Conservation (phyloP, 805 yeast genomes). For the Blastobotrys americana region DNA sequence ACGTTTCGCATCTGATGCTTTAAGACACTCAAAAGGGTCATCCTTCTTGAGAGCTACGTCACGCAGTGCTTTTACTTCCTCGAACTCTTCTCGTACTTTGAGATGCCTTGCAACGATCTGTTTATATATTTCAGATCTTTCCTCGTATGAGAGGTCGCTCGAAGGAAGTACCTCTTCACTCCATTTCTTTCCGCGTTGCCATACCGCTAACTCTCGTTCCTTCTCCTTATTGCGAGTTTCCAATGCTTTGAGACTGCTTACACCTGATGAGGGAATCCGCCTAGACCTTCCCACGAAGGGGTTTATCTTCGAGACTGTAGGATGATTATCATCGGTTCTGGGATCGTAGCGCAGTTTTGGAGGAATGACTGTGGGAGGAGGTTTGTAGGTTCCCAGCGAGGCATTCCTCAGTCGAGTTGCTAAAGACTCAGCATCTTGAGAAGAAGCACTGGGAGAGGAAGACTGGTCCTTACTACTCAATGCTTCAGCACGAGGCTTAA, state of each 20-base stretch:
- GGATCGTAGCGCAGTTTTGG: neutral
- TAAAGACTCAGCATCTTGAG: neutral
- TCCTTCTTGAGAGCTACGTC: conserved; percentile 7
- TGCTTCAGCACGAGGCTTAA: no score
- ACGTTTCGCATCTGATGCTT: neutral
- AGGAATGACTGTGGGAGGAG: conserved; percentile 10
- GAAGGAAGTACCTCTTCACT: conserved; percentile 4
- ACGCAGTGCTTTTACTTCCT: conserved; percentile 8
- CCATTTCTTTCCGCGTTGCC: conserved; percentile 2
- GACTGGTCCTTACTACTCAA: neutral
- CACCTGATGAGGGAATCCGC: neutral
- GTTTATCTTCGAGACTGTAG: neutral
- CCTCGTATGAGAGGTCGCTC: conserved; percentile 1
- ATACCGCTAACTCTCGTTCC: conserved; percentile 1
- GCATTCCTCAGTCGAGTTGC: conserved; percentile 1
- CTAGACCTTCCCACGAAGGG: conserved; percentile 2
- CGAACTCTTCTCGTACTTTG: conserved; percentile 12
- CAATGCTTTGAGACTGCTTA: neutral
- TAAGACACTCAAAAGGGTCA: conserved; percentile 4
- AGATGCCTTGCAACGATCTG: conserved; percentile 11
- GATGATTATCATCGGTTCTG: neutral
- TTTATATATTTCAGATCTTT: conserved; percentile 6
- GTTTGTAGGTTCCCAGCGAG: conserved; percentile 6
- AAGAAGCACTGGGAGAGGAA: no score
- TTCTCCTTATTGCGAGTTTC: neutral